phyloP scores from a whole-genome alignment of 495 filamentous ascomycete genomes.

The Alectoria sarmentosa region DNA sequence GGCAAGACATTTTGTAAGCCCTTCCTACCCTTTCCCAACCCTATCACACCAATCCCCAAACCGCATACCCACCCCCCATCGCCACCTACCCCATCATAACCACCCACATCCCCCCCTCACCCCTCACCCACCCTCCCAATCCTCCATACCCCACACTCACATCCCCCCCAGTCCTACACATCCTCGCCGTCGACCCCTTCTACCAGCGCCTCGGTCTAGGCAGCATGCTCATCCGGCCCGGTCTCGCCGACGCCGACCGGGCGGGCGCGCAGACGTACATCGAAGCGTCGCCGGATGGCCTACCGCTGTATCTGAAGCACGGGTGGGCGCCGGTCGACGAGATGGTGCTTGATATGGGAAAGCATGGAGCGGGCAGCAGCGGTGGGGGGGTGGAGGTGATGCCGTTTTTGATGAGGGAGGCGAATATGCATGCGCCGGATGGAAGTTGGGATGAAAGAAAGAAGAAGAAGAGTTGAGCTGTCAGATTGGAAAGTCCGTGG shows the following conservation, averaged over 20 bases:
- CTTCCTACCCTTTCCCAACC: not conserved
- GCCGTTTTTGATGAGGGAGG: slow-evolving; percentile 18
- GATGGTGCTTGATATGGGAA: slow-evolving; percentile 29
- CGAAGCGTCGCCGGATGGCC: slow-evolving; percentile 46
- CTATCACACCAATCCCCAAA: not conserved
- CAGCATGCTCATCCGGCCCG: slow-evolving; percentile 42
- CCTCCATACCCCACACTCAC: too few relatives aligned
- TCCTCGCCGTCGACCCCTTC: slow-evolving; percentile 40
- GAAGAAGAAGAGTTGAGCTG: too few relatives aligned
- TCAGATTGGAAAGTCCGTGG: not conserved
- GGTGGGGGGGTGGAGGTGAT: not conserved
- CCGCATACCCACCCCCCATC: too few relatives aligned
- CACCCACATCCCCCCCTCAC: not conserved
- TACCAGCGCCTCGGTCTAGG: slow-evolving; percentile 47
- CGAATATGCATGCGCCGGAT: slow-evolving; percentile 7
- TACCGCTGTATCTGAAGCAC: slow-evolving; percentile 45
- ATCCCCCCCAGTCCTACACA: slow-evolving; percentile 25
- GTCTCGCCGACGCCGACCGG: slow-evolving; percentile 42
- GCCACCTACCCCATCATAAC: too few relatives aligned
- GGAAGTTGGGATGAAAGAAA: too few relatives aligned
- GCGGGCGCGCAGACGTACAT: slow-evolving; percentile 42
- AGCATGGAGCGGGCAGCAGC: slow-evolving; percentile 26
- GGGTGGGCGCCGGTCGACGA: slow-evolving; percentile 44
- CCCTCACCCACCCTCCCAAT: not conserved
- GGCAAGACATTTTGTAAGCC: slow-evolving; percentile 20